A percentile compares a stretch with the other conserved stretches of the same genome.
phyloP scores from a whole-genome alignment of 1,284 basidiomycete species.

The Ceratobasidium sp. region DNA sequence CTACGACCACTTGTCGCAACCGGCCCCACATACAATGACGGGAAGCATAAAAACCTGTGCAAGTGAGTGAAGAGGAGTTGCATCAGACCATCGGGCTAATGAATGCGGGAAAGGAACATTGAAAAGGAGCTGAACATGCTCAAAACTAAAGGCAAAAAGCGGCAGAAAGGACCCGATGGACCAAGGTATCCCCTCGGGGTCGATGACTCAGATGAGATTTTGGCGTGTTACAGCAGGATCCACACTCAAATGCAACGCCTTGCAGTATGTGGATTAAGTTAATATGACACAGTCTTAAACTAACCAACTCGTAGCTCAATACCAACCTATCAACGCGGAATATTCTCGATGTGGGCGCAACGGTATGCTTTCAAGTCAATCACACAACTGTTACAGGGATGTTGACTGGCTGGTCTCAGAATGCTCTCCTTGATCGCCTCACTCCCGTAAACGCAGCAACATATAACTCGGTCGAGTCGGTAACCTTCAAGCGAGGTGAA shows the following conservation, averaged over 20 bases:
- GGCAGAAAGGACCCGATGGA: too few relatives aligned
- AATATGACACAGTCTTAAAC: neutral
- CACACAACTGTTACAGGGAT: neutral
- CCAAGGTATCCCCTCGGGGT: too few relatives aligned
- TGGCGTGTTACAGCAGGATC: neutral
- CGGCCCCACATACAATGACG: too few relatives aligned
- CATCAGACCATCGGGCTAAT: too few relatives aligned
- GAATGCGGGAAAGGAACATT: too few relatives aligned
- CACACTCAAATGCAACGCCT: neutral
- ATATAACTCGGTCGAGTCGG: neutral
- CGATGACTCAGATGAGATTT: neutral
- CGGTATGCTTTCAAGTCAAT: neutral
- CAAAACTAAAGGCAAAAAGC: too few relatives aligned
- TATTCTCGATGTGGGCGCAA: neutral
- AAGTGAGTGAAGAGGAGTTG: too few relatives aligned
- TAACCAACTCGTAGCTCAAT: slow-evolving; percentile 2
- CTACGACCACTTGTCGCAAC: too few relatives aligned
- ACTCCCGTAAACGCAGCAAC: neutral
- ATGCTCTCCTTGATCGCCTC: neutral
- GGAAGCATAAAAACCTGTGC: too few relatives aligned
- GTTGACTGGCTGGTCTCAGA: neutral
- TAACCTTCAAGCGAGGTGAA: neutral
- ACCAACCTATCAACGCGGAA: neutral
- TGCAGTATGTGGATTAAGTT: neutral
- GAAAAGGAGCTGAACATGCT: too few relatives aligned